Evolutionary conservation across 169 alveolate genomes (phyloP).

Genomic region (Plasmodium billcollinsi): DNA sequence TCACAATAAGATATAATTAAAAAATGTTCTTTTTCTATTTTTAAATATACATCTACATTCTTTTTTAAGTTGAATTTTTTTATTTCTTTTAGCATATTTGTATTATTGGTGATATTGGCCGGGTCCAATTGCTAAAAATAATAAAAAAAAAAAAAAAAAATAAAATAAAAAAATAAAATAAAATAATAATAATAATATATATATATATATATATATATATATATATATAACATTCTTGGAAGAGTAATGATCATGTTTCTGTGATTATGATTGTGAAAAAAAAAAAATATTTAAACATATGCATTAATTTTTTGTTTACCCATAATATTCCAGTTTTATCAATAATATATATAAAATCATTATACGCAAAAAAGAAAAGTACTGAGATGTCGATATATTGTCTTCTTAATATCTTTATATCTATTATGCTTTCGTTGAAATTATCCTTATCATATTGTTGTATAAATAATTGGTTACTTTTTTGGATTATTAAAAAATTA

Average conservation of each 20-base stretch:
- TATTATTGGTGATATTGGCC: no score
- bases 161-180: not conserved
- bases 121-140: not conserved
- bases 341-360: conserved; percentile 32
- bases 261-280: not conserved
- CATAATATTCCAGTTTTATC: conserved; percentile 36
- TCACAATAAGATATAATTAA: conserved; percentile 37
- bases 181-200: not conserved
- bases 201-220: not conserved
- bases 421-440: conserved; percentile 28
- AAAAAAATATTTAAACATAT: not conserved
- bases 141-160: conserved; percentile 7
- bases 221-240: not conserved
- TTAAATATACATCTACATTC: conserved; percentile 36
- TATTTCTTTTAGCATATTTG: not conserved
- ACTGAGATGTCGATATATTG: conserved; percentile 5
- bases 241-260: not conserved
- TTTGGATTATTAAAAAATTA: conserved; percentile 44
- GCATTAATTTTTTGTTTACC: conserved; percentile 9
- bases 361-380: conserved; percentile 26
- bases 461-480: conserved; percentile 5
- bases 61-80: conserved; percentile 13
- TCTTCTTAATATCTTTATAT: conserved; percentile 34
- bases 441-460: conserved; percentile 14
- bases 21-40: conserved; percentile 24